Percentiles rank a stretch among this genome's conserved stretches.
Evolutionary conservation across 2,329 filamentous ascomycete species (phyloP).

Genomic region (Grosmannia penicillata): DNA sequence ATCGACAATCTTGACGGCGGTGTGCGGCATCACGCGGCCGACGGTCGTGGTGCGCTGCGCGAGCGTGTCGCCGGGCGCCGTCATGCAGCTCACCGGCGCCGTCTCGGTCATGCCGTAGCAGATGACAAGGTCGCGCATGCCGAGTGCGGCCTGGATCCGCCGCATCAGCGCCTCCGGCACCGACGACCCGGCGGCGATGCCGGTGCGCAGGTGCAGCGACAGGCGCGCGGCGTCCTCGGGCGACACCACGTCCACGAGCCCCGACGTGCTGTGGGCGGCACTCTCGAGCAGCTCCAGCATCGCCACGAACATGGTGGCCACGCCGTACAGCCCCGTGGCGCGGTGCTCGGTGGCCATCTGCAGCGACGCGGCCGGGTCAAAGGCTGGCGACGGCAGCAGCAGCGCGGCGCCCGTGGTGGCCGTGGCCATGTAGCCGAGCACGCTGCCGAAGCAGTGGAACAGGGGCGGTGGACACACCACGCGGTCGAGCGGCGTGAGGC

Average conservation of each 20-base stretch:
- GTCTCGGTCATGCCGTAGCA: slow-evolving; percentile 98
- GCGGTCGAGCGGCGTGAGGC: slow-evolving; percentile 55
- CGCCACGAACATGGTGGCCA: slow-evolving; percentile 88
- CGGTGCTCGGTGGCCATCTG: slow-evolving; percentile 34
- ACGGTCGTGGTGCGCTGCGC: slow-evolving; percentile 61
- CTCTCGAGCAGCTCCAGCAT: slow-evolving; percentile 62
- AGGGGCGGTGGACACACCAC: slow-evolving; percentile 77
- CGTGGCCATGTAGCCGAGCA: slow-evolving; percentile 92
- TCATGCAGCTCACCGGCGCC: slow-evolving; percentile 66
- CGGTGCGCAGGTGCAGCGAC: slow-evolving; percentile 50
- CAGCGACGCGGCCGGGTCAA: slow-evolving; percentile 63
- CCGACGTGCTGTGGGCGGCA: too few relatives aligned
- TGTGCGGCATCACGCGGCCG: slow-evolving; percentile 73
- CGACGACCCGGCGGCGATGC: slow-evolving; percentile 78
- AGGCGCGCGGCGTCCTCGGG: slow-evolving; percentile 11
- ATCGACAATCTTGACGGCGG: slow-evolving; percentile 60
- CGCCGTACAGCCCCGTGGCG: slow-evolving; percentile 64
- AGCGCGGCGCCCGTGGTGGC: slow-evolving; percentile 67
- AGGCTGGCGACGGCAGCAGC: slow-evolving; percentile 74
- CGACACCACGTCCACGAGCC: neutral
- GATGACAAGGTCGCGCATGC: slow-evolving; percentile 71
- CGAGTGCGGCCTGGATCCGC: slow-evolving; percentile 56
- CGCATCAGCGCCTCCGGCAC: slow-evolving; percentile 73
- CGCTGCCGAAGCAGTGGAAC: slow-evolving; percentile 81
- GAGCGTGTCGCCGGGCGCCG: slow-evolving; percentile 58